These are phyloP conservation scores for Candida taoyuanica DNA, from an alignment of 805 yeast genomes.

Conservation along the genomic window DNA sequence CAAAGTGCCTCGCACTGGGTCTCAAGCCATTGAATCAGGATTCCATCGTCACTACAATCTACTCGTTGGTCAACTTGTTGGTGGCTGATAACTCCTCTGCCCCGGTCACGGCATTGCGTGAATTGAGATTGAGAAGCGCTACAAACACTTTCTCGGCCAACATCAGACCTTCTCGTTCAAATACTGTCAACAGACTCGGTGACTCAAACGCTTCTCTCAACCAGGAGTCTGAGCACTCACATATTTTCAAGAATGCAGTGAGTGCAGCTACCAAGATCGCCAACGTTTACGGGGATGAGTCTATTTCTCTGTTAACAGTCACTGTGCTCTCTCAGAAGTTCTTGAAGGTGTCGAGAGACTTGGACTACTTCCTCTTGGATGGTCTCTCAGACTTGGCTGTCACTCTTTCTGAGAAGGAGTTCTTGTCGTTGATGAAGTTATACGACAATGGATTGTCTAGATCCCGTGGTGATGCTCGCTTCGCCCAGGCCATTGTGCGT, in stretches of 20 bases:
- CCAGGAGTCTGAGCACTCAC: slow-evolving; percentile 9
- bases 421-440: slow-evolving; percentile 54
- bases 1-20: slow-evolving; percentile 60
- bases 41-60: slow-evolving; percentile 75
- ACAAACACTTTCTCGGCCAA: slow-evolving; percentile 14
- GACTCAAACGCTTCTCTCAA: slow-evolving; percentile 3
- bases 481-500: slow-evolving; percentile 38
- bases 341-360: slow-evolving; percentile 41
- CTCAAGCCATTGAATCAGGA: slow-evolving; percentile 71
- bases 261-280: slow-evolving; percentile 65
- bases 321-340: slow-evolving; percentile 80
- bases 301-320: slow-evolving; percentile 71
- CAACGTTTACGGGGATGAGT: slow-evolving; percentile 58
- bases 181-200: slow-evolving; percentile 15
- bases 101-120: slow-evolving; percentile 31
- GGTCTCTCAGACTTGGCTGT: slow-evolving; percentile 65
- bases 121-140: slow-evolving; percentile 30
- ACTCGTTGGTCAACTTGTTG: slow-evolving; percentile 73
- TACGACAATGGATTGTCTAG: slow-evolving; percentile 46
- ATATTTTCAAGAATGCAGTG: slow-evolving; percentile 60
- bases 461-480: slow-evolving; percentile 38
- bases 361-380: slow-evolving; percentile 51
- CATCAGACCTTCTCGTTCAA: slow-evolving; percentile 19
- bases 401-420: slow-evolving; percentile 59
- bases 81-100: slow-evolving; percentile 46